phyloP scores from a whole-genome alignment of 768 basidiomycete species.

The Tulasnella sp. region DNA sequence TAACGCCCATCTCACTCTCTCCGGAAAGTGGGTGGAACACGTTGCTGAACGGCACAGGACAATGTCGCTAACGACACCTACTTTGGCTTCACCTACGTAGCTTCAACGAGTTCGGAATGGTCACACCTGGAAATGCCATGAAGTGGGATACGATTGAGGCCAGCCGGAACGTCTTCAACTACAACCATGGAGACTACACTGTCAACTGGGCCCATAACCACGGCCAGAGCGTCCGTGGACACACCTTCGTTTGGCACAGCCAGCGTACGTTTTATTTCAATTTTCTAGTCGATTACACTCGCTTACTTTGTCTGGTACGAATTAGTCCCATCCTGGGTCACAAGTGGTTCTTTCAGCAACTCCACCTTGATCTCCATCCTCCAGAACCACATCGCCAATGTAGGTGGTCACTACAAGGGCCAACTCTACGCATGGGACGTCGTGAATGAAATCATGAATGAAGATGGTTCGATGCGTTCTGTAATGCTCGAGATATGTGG shows the following conservation, averaged over 20 bases:
- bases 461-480: constrained; percentile 41
- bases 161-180: constrained; percentile 4
- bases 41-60: background rate
- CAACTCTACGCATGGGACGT: constrained; percentile 45
- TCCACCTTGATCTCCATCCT: constrained; percentile 40
- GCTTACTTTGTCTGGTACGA: background rate
- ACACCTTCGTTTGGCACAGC: constrained; percentile 27
- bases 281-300: background rate
- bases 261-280: constrained; percentile 12
- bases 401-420: constrained; percentile 47
- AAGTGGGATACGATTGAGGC: constrained; percentile 27
- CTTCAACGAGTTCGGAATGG: constrained; percentile 27
- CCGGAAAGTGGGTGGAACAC: constrained; percentile 4
- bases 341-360: constrained; percentile 22
- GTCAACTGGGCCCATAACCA: constrained; percentile 26
- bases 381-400: constrained; percentile 48
- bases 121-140: constrained; percentile 27
- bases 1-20: constrained; percentile 15
- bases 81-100: background rate
- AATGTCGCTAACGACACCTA: background rate
- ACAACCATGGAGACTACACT: constrained; percentile 11
- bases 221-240: constrained; percentile 23
- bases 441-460: constrained; percentile 59
- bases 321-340: constrained; percentile 24
- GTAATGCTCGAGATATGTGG: background rate